phyloP scores from a whole-genome alignment of 1,284 basidiomycete species.

The Irpex rosettiformis region DNA sequence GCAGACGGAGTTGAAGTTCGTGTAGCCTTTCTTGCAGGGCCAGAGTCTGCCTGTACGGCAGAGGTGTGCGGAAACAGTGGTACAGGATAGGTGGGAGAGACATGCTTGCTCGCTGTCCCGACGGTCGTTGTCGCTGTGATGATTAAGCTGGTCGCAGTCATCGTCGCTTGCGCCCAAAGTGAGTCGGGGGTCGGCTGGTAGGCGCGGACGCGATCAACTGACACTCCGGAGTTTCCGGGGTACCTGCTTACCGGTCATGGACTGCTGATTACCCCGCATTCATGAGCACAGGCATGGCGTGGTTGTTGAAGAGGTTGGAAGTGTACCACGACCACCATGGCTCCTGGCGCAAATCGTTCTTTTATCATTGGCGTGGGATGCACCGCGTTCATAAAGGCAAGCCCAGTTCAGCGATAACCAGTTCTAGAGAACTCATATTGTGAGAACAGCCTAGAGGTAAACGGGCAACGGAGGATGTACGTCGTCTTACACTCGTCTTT shows the following conservation, averaged over 20 bases:
- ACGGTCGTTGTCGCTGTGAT: background rate
- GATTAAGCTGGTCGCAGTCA: background rate
- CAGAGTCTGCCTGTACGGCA: constrained; percentile 71
- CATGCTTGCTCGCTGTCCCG: constrained; percentile 6
- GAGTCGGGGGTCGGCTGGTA: background rate
- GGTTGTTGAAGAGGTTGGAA: background rate
- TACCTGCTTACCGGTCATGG: background rate
- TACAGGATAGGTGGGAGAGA: constrained; percentile 66
- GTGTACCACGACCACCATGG: constrained; percentile 18
- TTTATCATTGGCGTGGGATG: constrained; percentile 79
- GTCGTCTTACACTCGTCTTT: background rate
- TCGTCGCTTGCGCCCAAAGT: background rate
- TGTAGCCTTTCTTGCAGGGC: constrained; percentile 71
- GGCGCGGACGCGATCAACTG: background rate
- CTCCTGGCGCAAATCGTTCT: constrained; percentile 42
- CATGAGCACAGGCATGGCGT: background rate
- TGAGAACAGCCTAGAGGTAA: constrained; percentile 52
- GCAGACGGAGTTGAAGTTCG: constrained; percentile 52
- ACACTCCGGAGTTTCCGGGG: constrained; percentile 1
- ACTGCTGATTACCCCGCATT: constrained; percentile 1
- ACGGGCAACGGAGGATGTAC: constrained; percentile 66
- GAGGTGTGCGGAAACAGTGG: constrained; percentile 69
- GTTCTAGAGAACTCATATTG: constrained; percentile 40
- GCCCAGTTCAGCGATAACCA: constrained; percentile 48
- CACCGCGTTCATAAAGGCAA: constrained; percentile 78